Percentiles rank a stretch among this genome's conserved stretches.
These are phyloP conservation scores for Globisporangium radiosum DNA, from an alignment of 352 stramenopile genomes.

Conservation along the genomic window DNA sequence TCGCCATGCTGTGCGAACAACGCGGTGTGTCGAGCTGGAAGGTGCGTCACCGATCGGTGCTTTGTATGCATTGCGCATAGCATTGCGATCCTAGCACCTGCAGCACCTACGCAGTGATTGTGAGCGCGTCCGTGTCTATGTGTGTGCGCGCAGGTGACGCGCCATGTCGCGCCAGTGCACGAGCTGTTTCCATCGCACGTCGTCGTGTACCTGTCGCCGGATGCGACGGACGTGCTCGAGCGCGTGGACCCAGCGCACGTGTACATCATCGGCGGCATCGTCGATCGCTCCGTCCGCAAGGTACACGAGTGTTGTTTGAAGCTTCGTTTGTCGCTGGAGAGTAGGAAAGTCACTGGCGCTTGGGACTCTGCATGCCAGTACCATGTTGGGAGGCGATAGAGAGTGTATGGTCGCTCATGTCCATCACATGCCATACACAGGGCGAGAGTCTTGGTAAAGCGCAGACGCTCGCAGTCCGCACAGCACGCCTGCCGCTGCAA, in stretches of 20 bases:
- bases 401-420: neutral
- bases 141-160: constrained; percentile 5
- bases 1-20: constrained; percentile 26
- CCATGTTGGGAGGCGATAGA: no score
- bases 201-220: constrained; percentile 80
- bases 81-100: no score
- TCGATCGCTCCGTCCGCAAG: constrained; percentile 82
- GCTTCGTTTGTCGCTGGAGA: no score
- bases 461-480: constrained; percentile 17
- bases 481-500: constrained; percentile 56
- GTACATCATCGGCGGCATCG: constrained; percentile 82
- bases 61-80: neutral
- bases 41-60: constrained; percentile 15
- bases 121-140: neutral
- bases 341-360: no score
- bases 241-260: constrained; percentile 37
- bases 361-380: no score
- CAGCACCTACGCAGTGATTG: neutral
- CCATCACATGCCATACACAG: constrained; percentile 9
- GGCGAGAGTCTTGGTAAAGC: constrained; percentile 45
- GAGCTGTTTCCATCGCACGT: constrained; percentile 36
- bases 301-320: constrained; percentile 4
- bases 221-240: constrained; percentile 61
- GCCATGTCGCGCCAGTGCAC: constrained; percentile 41
- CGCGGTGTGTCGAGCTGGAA: constrained; percentile 57